phyloP scores from a whole-genome alignment of 768 basidiomycete species.

The Tulasnella sp. region DNA sequence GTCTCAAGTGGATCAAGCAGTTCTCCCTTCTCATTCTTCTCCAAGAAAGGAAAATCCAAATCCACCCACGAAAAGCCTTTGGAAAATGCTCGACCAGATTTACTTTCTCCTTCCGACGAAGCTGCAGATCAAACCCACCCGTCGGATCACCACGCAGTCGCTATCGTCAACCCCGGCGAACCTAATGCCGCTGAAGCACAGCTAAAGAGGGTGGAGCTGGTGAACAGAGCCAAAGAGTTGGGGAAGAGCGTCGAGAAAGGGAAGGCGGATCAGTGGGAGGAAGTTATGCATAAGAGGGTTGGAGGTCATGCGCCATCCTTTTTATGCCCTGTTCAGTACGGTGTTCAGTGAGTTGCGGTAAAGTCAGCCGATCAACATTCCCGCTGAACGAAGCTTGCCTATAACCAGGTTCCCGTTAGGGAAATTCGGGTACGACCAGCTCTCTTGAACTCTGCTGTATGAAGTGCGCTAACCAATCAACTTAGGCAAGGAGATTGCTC shows the following conservation, averaged over 20 bases:
- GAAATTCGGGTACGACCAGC: neutral
- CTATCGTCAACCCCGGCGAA: constrained; percentile 25
- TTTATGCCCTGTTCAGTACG: constrained; percentile 25
- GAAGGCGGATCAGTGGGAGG: constrained; percentile 35
- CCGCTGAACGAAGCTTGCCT: neutral
- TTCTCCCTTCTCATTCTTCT: constrained; percentile 10
- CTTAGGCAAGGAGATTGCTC: constrained; percentile 28
- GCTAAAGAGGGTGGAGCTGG: constrained; percentile 15
- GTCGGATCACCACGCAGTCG: constrained; percentile 37
- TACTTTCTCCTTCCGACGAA: constrained; percentile 33
- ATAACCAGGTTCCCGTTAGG: constrained; percentile 18
- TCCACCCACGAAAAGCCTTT: neutral
- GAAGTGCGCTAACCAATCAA: neutral
- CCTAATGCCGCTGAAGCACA: constrained; percentile 18
- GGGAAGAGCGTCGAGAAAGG: constrained; percentile 23
- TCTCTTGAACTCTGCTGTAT: neutral
- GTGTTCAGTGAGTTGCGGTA: neutral
- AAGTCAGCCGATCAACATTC: neutral
- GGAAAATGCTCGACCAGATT: constrained; percentile 36
- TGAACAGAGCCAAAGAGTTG: constrained; percentile 30
- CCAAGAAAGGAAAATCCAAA: constrained; percentile 23
- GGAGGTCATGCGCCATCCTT: constrained; percentile 27
- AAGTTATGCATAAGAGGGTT: constrained; percentile 23
- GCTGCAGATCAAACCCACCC: constrained; percentile 37
- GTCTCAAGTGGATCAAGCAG: neutral